These are phyloP conservation scores for Diospyros lotus DNA, from an alignment of 148 eudicot genomes.

Conservation along the genomic window DNA sequence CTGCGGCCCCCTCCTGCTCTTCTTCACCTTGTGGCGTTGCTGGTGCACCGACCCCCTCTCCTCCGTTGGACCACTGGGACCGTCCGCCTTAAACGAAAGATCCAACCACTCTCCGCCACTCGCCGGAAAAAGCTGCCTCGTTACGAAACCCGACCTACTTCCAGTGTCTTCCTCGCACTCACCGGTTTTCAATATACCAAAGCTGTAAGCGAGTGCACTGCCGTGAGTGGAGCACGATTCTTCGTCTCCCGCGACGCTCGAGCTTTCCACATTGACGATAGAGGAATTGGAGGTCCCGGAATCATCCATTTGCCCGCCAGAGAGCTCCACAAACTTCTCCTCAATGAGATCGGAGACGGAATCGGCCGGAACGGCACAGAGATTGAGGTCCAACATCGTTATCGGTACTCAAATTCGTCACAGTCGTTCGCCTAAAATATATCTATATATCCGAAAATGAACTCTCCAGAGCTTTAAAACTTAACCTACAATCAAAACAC, in stretches of 20 bases:
- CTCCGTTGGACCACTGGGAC: slow-evolving; percentile 15
- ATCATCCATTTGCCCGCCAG: slow-evolving; percentile 23
- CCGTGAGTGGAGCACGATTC: slow-evolving; percentile 24
- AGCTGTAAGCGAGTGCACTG: slow-evolving; percentile 1
- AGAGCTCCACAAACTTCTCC: slow-evolving; percentile 14
- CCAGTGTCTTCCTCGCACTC: slow-evolving; percentile 13
- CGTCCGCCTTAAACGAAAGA: not conserved
- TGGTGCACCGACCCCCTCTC: slow-evolving; percentile 15
- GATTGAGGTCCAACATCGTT: slow-evolving; percentile 33
- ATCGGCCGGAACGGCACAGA: slow-evolving; percentile 6
- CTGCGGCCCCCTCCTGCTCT: slow-evolving; percentile 67
- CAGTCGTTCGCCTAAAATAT: not conserved
- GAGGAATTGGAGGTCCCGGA: slow-evolving; percentile 41
- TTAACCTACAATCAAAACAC: not conserved
- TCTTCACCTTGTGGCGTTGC: slow-evolving; percentile 39
- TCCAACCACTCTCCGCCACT: not conserved
- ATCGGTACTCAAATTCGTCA: not conserved
- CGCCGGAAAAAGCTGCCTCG: slow-evolving; percentile 28
- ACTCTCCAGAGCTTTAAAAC: not conserved
- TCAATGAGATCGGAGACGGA: slow-evolving; percentile 13
- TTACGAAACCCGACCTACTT: slow-evolving; percentile 4
- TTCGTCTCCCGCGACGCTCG: slow-evolving; percentile 29
- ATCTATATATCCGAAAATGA: not conserved
- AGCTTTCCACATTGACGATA: slow-evolving; percentile 27
- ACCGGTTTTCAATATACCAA: slow-evolving; percentile 25